Evolutionary conservation across 805 yeast genomes (phyloP).

Genomic region (Sporopachydermia quercuum): DNA sequence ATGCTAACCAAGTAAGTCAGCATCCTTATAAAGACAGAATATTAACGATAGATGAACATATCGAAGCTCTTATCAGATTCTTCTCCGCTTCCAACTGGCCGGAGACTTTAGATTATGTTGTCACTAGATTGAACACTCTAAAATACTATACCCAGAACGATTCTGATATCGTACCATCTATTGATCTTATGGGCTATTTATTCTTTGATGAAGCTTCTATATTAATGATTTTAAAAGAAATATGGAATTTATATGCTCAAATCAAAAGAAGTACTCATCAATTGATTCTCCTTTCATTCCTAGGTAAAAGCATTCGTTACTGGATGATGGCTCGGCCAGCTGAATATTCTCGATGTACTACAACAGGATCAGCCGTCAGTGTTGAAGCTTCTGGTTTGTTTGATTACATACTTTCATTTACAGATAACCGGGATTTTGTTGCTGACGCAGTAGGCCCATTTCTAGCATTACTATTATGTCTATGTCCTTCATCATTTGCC

Average conservation of each 20-base stretch:
- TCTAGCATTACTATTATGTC: slow-evolving; percentile 10
- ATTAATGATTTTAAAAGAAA: slow-evolving; percentile 23
- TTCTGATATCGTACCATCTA: slow-evolving; percentile 23
- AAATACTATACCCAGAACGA: slow-evolving; percentile 22
- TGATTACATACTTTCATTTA: slow-evolving; percentile 6
- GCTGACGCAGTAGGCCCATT: slow-evolving; percentile 8
- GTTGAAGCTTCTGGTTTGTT: slow-evolving; percentile 7
- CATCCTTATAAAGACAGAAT: slow-evolving; percentile 3
- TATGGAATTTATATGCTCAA: slow-evolving; percentile 22
- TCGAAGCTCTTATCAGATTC: slow-evolving; percentile 26
- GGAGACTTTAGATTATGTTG: slow-evolving; percentile 25
- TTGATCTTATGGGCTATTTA: slow-evolving; percentile 31
- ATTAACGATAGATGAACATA: slow-evolving; percentile 6
- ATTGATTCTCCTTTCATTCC: slow-evolving; percentile 28
- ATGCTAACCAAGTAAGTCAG: slow-evolving; percentile 6
- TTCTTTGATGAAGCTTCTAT: slow-evolving; percentile 26
- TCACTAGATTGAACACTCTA: slow-evolving; percentile 15
- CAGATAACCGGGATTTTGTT: neutral
- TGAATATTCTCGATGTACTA: slow-evolving; percentile 22
- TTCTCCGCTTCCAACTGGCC: slow-evolving; percentile 35
- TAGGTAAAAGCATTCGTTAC: slow-evolving; percentile 28
- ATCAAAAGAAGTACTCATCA: slow-evolving; percentile 31
- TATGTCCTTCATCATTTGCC: slow-evolving; percentile 7
- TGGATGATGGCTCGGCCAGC: slow-evolving; percentile 38
- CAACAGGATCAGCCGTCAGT: slow-evolving; percentile 4